These are phyloP conservation scores for Tardiomyces blankii DNA, from an alignment of 1,139 yeast genomes.

Conservation along the genomic window DNA sequence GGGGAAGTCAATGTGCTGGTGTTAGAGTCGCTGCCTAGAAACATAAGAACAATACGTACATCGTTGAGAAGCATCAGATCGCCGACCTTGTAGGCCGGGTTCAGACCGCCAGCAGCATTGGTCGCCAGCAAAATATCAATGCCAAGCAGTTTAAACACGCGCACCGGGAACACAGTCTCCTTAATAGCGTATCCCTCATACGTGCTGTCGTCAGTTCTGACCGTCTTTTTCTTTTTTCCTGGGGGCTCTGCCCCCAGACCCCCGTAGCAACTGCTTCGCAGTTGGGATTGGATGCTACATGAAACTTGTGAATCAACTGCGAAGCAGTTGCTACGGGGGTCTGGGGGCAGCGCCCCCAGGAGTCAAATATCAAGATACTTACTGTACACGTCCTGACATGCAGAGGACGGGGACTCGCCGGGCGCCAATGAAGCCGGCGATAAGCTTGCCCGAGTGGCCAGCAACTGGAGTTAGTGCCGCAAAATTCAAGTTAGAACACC, in stretches of 20 bases:
- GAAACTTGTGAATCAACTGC: no score
- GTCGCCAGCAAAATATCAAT: constrained; percentile 58
- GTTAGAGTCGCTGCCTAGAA: constrained; percentile 4
- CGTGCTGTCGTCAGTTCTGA: constrained; percentile 14
- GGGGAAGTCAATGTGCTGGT: constrained; percentile 66
- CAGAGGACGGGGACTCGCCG: constrained; percentile 73
- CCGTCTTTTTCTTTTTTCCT: neutral
- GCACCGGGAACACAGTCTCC: constrained; percentile 76
- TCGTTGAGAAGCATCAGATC: constrained; percentile 85
- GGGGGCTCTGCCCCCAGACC: no score
- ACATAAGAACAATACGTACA: constrained; percentile 2
- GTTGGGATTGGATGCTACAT: no score
- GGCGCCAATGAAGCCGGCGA: constrained; percentile 65
- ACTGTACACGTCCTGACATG: constrained; percentile 86
- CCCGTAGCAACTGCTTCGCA: no score
- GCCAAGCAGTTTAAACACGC: constrained; percentile 59
- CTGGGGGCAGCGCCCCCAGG: no score
- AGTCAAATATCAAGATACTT: neutral
- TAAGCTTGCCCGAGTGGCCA: constrained; percentile 79
- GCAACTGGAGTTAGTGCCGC: constrained; percentile 33
- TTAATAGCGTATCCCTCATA: constrained; percentile 82
- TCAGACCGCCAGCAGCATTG: constrained; percentile 91
- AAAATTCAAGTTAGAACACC: neutral
- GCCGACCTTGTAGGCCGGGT: constrained; percentile 57
- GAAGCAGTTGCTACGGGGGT: no score